A percentile compares a stretch with the other conserved stretches of the same genome.
phyloP scores from a whole-genome alignment of 352 stramenopile species.

The Pythium grandisporangium region DNA sequence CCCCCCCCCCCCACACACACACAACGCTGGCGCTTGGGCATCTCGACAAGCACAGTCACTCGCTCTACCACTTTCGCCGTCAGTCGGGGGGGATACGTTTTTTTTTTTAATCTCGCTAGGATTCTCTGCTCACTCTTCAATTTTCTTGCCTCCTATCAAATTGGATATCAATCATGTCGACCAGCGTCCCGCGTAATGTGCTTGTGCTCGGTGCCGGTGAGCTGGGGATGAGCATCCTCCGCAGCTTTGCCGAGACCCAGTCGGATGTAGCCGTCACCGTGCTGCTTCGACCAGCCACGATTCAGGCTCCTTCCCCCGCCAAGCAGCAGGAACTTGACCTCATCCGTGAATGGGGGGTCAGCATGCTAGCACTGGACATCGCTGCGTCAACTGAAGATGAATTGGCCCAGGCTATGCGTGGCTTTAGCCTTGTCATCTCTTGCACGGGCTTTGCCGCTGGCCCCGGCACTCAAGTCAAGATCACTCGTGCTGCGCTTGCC shows the following conservation, averaged over 20 bases:
- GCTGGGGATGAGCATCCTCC: slow-evolving; percentile 2
- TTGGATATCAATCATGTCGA: background rate
- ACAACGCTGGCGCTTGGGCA: too few relatives aligned
- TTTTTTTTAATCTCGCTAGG: background rate
- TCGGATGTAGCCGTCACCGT: background rate
- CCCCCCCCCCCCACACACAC: too few relatives aligned
- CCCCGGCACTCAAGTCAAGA: slow-evolving; percentile 6
- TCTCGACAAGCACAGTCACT: too few relatives aligned
- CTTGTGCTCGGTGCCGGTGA: slow-evolving; percentile 6
- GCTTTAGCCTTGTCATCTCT: slow-evolving; percentile 4
- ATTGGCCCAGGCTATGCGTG: background rate
- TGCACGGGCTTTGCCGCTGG: slow-evolving; percentile 7
- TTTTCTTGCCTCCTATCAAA: background rate
- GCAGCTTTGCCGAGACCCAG: background rate
- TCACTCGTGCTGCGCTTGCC: slow-evolving; percentile 2
- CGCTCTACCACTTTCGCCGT: too few relatives aligned
- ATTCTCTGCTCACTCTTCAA: slow-evolving; percentile 1
- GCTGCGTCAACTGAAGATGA: slow-evolving; percentile 1
- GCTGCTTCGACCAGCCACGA: slow-evolving; percentile 1
- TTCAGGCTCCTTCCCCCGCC: background rate
- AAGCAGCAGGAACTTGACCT: background rate
- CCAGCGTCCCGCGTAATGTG: background rate
- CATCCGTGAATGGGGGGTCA: background rate
- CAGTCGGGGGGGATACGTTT: background rate
- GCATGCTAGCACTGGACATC: background rate